A percentile compares a stretch with the other conserved stretches of the same genome.
phyloP scores from a whole-genome alignment of 805 yeast genomes.

The Zygoascus flipseniorum region DNA sequence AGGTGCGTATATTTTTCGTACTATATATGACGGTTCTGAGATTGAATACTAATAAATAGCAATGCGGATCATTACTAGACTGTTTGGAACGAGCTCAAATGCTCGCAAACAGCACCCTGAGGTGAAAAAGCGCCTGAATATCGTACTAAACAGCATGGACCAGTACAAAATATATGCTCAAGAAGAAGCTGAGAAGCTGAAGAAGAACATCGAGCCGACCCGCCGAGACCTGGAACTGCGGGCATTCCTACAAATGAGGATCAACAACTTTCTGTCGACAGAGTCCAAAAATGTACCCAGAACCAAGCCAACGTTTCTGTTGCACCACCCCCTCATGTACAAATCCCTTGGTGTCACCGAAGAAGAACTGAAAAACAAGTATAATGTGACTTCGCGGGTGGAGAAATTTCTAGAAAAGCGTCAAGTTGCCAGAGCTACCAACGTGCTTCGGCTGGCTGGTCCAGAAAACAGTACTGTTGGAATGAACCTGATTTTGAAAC shows the following conservation, averaged over 20 bases:
- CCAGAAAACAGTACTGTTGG: conserved; percentile 2
- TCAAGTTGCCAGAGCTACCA: conserved; percentile 10
- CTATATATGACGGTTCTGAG: too few relatives aligned
- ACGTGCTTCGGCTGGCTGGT: conserved; percentile 3
- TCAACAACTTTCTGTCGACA: background rate
- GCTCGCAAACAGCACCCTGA: background rate
- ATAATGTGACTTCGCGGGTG: conserved; percentile 7
- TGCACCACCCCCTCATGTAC: conserved; percentile 7
- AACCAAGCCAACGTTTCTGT: conserved; percentile 6
- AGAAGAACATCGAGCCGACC: background rate
- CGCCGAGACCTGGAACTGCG: background rate
- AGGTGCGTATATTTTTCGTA: too few relatives aligned
- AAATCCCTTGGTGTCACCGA: conserved; percentile 10
- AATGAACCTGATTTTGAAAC: conserved; percentile 4
- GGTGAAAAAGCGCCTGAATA: background rate
- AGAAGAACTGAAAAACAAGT: conserved; percentile 9
- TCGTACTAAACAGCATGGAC: background rate
- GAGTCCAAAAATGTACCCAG: background rate
- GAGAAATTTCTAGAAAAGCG: conserved; percentile 5
- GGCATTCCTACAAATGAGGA: background rate
- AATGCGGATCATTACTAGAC: background rate
- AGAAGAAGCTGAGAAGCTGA: background rate
- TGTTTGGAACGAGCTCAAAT: background rate
- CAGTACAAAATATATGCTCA: background rate
- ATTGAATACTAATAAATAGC: too few relatives aligned